Conservation (phyloP, 2,329 filamentous ascomycete genomes). For the Ilyonectria mors-panacis region DNA sequence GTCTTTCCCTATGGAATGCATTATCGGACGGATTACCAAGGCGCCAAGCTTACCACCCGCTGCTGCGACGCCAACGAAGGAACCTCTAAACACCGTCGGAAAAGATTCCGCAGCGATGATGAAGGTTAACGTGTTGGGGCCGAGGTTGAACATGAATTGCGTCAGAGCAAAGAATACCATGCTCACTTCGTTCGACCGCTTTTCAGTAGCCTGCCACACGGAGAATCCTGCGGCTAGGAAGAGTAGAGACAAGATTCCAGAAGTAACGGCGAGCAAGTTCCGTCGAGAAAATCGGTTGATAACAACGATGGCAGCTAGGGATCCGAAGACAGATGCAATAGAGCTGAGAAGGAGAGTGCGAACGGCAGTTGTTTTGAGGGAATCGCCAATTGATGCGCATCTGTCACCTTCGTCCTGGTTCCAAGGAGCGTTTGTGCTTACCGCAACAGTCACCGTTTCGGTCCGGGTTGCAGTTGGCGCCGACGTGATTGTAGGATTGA, state of each 20-base stretch:
- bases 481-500: not conserved
- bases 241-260: conserved; percentile 2
- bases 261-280: conserved; percentile 11
- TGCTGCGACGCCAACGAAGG: conserved; percentile 50
- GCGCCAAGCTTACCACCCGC: conserved; percentile 51
- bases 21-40: conserved; percentile 39
- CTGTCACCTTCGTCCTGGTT: not conserved
- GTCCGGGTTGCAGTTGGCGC: not conserved
- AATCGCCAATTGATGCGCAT: conserved; percentile 3
- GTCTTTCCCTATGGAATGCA: not conserved
- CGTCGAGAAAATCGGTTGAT: conserved; percentile 17
- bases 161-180: conserved; percentile 15
- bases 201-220: not conserved
- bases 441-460: not conserved
- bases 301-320: not conserved
- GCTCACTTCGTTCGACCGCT: not conserved
- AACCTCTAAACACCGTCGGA: conserved; percentile 50
- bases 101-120: conserved; percentile 52
- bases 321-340: conserved; percentile 12
- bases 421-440: not conserved
- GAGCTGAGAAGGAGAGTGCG: conserved; percentile 15
- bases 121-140: conserved; percentile 51
- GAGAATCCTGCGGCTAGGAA: conserved; percentile 18
- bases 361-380: conserved; percentile 3
- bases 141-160: conserved; percentile 48